Evolutionary conservation across 176 grass and related monocot genomes (phyloP).

Genomic region (Ananas comosus): DNA sequence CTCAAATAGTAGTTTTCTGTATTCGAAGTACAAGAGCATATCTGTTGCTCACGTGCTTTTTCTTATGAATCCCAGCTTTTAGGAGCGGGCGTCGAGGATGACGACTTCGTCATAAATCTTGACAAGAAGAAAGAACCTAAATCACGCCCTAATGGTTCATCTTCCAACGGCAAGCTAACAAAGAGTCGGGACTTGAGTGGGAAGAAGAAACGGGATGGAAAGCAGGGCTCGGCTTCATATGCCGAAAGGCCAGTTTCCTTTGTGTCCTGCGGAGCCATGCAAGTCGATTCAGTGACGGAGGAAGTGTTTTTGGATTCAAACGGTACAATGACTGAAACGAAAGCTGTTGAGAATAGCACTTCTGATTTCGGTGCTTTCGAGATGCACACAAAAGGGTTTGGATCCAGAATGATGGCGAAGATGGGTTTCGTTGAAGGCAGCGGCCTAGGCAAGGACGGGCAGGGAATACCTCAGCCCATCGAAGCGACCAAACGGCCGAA

Average conservation of each 20-base stretch:
- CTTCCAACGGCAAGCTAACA: constrained; percentile 19
- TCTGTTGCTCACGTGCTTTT: not conserved
- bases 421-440: constrained; percentile 82
- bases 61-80: constrained; percentile 43
- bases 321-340: constrained; percentile 19
- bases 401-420: constrained; percentile 94
- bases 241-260: constrained; percentile 60
- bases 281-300: constrained; percentile 33
- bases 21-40: no score
- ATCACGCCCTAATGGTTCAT: constrained; percentile 24
- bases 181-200: constrained; percentile 24
- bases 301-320: constrained; percentile 29
- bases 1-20: no score
- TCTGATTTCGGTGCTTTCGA: constrained; percentile 59
- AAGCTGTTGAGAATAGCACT: constrained; percentile 21
- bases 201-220: constrained; percentile 27
- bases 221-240: constrained; percentile 30
- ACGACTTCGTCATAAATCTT: constrained; percentile 46
- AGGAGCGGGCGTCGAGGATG: constrained; percentile 31
- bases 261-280: constrained; percentile 63
- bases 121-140: constrained; percentile 16
- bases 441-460: constrained; percentile 78
- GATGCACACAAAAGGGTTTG: constrained; percentile 82
- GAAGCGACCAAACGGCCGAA: constrained; percentile 67
- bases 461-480: constrained; percentile 75